Conservation (phyloP, 2,329 filamentous ascomycete species). For the Ophiostoma ulmi region DNA sequence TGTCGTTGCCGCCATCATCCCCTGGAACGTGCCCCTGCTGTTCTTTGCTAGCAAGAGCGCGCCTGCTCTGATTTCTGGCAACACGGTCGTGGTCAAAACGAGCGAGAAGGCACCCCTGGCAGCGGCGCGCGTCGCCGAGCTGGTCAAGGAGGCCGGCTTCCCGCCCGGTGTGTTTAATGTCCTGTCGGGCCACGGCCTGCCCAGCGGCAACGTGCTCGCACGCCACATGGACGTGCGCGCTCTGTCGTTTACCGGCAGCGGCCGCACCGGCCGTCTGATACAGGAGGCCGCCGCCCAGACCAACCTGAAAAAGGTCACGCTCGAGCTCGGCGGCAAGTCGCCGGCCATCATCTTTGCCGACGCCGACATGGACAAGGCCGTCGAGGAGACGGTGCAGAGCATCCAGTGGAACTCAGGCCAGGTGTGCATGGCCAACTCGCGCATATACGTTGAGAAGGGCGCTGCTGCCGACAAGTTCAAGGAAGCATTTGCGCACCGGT, state of each 20-base stretch:
- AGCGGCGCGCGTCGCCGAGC: constrained; percentile 52
- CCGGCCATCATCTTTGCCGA: constrained; percentile 56
- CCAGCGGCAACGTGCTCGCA: constrained; percentile 27
- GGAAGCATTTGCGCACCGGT: constrained; percentile 43
- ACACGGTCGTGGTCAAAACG: constrained; percentile 53
- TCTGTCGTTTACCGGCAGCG: constrained; percentile 59
- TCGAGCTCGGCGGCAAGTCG: constrained; percentile 57
- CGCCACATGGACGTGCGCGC: constrained; percentile 46
- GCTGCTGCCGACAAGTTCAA: constrained; percentile 31
- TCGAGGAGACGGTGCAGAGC: constrained; percentile 40
- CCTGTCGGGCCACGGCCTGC: constrained; percentile 55
- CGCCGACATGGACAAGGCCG: constrained; percentile 53
- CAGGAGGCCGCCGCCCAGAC: constrained; percentile 56
- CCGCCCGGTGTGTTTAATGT: constrained; percentile 66
- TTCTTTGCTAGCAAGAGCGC: constrained; percentile 67
- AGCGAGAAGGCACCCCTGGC: constrained; percentile 55
- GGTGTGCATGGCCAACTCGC: constrained; percentile 46
- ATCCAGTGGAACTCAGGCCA: constrained; percentile 46
- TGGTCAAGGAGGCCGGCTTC: constrained; percentile 63
- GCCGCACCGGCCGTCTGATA: constrained; percentile 53
- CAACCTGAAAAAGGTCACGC: constrained; percentile 57
- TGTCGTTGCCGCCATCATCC: constrained; percentile 53
- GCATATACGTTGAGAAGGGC: constrained; percentile 42
- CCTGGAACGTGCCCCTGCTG: constrained; percentile 61
- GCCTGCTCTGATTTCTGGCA: constrained; percentile 54